A percentile compares a stretch with the other conserved stretches of the same genome.
Conservation (phyloP, 169 alveolate species). For the Eimeria praecox region DNA sequence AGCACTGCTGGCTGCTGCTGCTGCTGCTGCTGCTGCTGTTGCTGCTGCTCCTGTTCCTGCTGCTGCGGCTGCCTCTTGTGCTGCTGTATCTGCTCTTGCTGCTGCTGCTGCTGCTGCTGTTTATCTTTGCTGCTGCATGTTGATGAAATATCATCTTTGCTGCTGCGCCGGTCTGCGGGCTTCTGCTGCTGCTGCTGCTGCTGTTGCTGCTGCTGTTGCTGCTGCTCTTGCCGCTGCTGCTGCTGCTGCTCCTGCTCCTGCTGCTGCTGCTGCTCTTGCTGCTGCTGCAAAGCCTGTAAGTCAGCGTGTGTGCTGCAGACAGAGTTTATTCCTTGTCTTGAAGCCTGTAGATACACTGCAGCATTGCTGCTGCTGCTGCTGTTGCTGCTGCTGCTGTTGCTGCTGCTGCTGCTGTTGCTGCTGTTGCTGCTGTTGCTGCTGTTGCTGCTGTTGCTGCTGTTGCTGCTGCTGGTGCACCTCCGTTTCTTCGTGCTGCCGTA, state of each 20-base stretch:
- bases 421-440: too few relatives aligned
- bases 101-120: not conserved
- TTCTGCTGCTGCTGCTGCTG: not conserved
- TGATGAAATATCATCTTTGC: not conserved
- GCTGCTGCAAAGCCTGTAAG: not conserved
- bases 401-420: not conserved
- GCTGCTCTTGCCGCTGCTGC: not conserved
- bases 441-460: not conserved
- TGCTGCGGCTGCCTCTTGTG: too few relatives aligned
- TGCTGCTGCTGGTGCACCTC: not conserved
- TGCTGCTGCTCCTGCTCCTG: not conserved
- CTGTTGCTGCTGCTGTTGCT: not conserved
- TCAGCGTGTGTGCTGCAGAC: not conserved
- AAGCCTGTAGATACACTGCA: not conserved
- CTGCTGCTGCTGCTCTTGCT: not conserved
- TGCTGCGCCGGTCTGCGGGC: not conserved
- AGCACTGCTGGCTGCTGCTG: not conserved
- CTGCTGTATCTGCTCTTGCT: not conserved
- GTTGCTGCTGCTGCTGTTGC: constrained; percentile 3
- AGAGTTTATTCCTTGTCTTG: not conserved
- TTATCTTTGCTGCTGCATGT: not conserved
- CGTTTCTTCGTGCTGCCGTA: not conserved
- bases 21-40: too few relatives aligned
- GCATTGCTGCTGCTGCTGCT: not conserved
- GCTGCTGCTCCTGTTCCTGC: too few relatives aligned